Percentiles rank a stretch among this genome's conserved stretches.
These are phyloP conservation scores for Dittrichia graveolens DNA, from an alignment of 129 eudicot genomes.

Conservation along the genomic window DNA sequence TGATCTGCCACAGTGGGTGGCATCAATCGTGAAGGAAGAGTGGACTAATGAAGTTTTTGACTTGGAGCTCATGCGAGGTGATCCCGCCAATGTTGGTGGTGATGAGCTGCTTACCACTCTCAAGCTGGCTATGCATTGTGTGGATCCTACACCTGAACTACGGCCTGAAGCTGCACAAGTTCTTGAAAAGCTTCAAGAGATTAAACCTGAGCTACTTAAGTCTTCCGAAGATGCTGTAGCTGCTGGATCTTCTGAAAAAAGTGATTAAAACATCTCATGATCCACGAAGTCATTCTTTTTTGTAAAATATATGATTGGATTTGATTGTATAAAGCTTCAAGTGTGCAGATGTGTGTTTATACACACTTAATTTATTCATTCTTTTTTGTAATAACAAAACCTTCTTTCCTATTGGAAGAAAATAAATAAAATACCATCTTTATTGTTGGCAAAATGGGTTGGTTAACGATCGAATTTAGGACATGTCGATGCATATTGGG, in stretches of 20 bases:
- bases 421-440: too few relatives aligned
- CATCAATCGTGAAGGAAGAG: conserved; percentile 87
- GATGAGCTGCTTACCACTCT: conserved; percentile 71
- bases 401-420: too few relatives aligned
- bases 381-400: too few relatives aligned
- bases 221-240: conserved; percentile 36
- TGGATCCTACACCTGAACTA: conserved; percentile 75
- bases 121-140: conserved; percentile 84
- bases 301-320: conserved; percentile 9
- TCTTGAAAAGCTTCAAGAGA: conserved; percentile 71
- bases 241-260: background rate
- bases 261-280: too few relatives aligned
- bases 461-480: too few relatives aligned
- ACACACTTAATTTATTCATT: too few relatives aligned
- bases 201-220: conserved; percentile 54
- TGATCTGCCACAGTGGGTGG: conserved; percentile 93
- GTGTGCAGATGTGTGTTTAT: too few relatives aligned
- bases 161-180: conserved; percentile 75
- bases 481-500: too few relatives aligned
- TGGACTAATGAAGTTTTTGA: conserved; percentile 96
- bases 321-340: too few relatives aligned
- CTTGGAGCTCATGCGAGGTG: conserved; percentile 71
- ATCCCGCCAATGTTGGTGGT: conserved; percentile 56
- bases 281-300: background rate
- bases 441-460: too few relatives aligned